Evolutionary conservation across 495 filamentous ascomycete genomes (phyloP).

Genomic region (Annulohypoxylon bovei): DNA sequence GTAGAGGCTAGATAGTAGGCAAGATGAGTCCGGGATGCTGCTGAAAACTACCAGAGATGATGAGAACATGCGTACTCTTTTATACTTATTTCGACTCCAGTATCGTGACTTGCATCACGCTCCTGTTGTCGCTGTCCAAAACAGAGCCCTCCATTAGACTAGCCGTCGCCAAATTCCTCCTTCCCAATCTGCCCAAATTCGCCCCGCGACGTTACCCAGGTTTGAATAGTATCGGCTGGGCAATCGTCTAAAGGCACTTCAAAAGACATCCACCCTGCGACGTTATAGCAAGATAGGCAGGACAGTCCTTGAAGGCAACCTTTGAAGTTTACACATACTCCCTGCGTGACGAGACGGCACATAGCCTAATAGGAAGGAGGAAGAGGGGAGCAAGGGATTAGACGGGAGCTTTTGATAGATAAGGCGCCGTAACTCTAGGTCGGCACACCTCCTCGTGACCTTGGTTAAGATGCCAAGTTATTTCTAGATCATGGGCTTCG

Average conservation of each 20-base stretch:
- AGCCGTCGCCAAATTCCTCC: conserved; percentile 32
- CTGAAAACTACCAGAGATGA: conserved; percentile 39
- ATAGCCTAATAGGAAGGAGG: conserved; percentile 31
- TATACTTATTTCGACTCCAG: conserved; percentile 40
- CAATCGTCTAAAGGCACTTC: conserved; percentile 39
- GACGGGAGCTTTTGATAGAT: conserved; percentile 38
- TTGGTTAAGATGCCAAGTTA: conserved; percentile 27
- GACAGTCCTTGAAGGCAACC: conserved; percentile 21
- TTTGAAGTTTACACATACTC: conserved; percentile 16
- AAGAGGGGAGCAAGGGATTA: conserved; percentile 20
- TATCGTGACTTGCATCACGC: conserved; percentile 38
- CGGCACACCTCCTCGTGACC: conserved; percentile 26
- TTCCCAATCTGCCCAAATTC: conserved; percentile 41
- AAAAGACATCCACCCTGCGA: conserved; percentile 18
- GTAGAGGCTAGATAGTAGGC: conserved; percentile 31
- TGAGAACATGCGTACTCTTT: conserved; percentile 36
- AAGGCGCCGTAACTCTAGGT: conserved; percentile 36
- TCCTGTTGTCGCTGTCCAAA: conserved; percentile 35
- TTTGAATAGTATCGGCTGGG: conserved; percentile 33
- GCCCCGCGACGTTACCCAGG: conserved; percentile 34
- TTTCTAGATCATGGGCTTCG: conserved; percentile 27
- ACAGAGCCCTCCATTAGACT: conserved; percentile 35
- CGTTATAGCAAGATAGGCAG: conserved; percentile 35
- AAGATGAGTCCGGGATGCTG: conserved; percentile 39
- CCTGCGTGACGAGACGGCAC: conserved; percentile 20